These are phyloP conservation scores for Fusarium nodosum DNA, from an alignment of 2,329 filamentous ascomycete species.

Conservation along the genomic window DNA sequence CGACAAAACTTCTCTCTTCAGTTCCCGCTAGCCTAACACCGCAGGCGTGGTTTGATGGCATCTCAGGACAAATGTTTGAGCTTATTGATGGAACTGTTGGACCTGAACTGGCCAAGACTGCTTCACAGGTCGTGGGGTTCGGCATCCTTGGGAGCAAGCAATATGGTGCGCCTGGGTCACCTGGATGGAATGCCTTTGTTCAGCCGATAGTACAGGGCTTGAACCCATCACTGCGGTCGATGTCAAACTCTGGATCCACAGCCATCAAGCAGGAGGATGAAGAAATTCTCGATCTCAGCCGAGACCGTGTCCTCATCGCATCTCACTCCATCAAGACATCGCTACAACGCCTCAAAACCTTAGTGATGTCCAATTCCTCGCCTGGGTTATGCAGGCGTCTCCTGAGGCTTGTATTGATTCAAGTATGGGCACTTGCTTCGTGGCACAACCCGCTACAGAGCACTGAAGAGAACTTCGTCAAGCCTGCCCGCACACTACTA, in stretches of 20 bases:
- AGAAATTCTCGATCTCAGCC: conserved; percentile 62
- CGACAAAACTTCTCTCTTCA: conserved; percentile 71
- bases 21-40: conserved; percentile 68
- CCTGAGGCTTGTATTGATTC: conserved; percentile 68
- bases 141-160: conserved; percentile 75
- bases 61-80: conserved; percentile 71
- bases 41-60: conserved; percentile 70
- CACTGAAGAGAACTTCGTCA: conserved; percentile 58
- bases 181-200: conserved; percentile 74
- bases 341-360: conserved; percentile 66
- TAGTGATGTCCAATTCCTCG: conserved; percentile 75
- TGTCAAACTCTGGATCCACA: conserved; percentile 3
- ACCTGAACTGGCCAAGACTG: conserved; percentile 54
- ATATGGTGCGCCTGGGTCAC: conserved; percentile 71
- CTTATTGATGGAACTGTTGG: conserved; percentile 70
- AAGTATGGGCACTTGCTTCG: conserved; percentile 73
- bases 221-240: conserved; percentile 57
- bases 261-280: conserved; percentile 49
- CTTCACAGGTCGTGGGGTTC: conserved; percentile 61
- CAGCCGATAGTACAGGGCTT: conserved; percentile 68
- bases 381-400: conserved; percentile 74
- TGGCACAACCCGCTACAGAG: conserved; percentile 58
- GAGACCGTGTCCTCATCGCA: conserved; percentile 60
- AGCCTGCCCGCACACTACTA: conserved; percentile 65
- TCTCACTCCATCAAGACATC: conserved; percentile 63